These are phyloP conservation scores for Oemleria cerasiformis DNA, from an alignment of 306 rosid genomes.

Conservation along the genomic window DNA sequence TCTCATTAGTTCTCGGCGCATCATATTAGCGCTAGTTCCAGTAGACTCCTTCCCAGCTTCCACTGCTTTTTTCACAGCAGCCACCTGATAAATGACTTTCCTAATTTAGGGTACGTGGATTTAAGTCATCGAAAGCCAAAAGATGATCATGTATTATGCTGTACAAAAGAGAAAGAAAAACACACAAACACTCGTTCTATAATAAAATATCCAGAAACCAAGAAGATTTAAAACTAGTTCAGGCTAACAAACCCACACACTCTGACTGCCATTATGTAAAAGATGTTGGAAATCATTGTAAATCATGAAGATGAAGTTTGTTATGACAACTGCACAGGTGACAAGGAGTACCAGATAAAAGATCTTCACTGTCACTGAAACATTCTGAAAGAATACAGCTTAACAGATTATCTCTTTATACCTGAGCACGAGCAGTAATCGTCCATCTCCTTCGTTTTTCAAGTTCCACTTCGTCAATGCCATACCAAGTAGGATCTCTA, in stretches of 20 bases:
- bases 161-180: not conserved
- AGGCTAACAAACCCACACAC: not conserved
- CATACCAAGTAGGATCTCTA: conserved; percentile 82
- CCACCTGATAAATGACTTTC: conserved; percentile 49
- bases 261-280: not conserved
- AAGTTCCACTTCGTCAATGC: conserved; percentile 86
- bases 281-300: not conserved
- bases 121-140: not conserved
- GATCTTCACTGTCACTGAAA: conserved; percentile 22
- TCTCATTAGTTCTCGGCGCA: conserved; percentile 88
- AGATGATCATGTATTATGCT: not conserved
- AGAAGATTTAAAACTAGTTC: conserved; percentile 1
- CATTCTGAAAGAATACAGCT: conserved; percentile 8
- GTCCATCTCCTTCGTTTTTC: conserved; percentile 95
- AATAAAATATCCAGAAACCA: conserved; percentile 10
- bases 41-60: conserved; percentile 54
- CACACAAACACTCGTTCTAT: not conserved
- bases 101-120: conserved; percentile 23
- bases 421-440: conserved; percentile 82
- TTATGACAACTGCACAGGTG: not conserved
- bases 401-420: conserved; percentile 24
- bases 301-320: not conserved
- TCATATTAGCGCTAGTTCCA: conserved; percentile 46
- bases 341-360: not conserved
- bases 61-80: conserved; percentile 58